Conservation (phyloP, 139 green algal species). For the Gonium pectorale region DNA sequence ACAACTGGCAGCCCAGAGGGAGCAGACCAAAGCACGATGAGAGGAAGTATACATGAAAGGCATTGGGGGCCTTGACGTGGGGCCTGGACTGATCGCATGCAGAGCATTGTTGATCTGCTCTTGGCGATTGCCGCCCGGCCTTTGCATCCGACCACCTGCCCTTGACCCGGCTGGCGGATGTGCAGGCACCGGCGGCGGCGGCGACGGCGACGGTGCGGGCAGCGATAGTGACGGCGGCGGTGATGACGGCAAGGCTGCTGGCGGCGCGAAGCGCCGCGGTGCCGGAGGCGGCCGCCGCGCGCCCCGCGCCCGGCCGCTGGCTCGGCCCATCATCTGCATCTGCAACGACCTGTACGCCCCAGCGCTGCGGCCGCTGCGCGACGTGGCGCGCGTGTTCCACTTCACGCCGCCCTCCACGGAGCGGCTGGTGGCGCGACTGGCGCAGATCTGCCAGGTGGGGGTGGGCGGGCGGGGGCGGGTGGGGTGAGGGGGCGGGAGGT, state of each 20-base stretch:
- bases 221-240: neutral
- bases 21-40: too few species aligned
- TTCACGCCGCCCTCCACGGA: slow-evolving; percentile 66
- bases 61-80: too few species aligned
- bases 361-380: slow-evolving; percentile 86
- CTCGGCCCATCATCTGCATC: slow-evolving; percentile 94
- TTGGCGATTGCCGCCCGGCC: too few species aligned
- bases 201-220: neutral
- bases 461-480: slow-evolving; percentile 30
- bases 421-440: slow-evolving; percentile 66
- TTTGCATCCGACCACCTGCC: neutral
- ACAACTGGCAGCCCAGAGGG: too few species aligned
- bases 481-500: neutral
- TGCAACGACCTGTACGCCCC: slow-evolving; percentile 97
- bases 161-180: neutral
- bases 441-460: slow-evolving; percentile 72
- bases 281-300: neutral
- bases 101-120: too few species aligned
- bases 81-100: too few species aligned
- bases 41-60: too few species aligned
- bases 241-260: neutral
- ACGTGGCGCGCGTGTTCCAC: slow-evolving; percentile 83
- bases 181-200: neutral
- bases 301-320: slow-evolving; percentile 53
- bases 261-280: neutral